Base-by-base conservation (phyloP, 202 grass and related monocot genomes). In the Thinopyrum obtusiflorum region DNA sequence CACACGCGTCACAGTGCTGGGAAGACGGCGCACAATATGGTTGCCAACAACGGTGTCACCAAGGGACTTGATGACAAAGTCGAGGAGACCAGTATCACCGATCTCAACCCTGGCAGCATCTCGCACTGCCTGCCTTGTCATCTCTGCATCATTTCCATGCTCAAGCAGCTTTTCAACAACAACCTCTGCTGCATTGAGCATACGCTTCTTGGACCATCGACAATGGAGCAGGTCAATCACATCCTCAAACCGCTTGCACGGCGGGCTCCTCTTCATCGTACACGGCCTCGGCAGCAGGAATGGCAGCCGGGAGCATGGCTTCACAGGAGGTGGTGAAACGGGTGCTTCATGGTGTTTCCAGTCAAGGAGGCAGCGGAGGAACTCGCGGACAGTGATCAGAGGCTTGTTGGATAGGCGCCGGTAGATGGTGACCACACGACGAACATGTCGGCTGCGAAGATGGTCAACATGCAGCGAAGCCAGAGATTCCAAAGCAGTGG, bases 61-160 rank as follows among this genome's bases (percentile, higher is more conserved):
- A 63, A 98, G 60, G 80, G 93, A 95, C 82, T 98, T 98, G 84
- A 95, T 88, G 72, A 98, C 96, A 9, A 95, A 98, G 72, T 98
- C 96, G 27, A 95, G 90, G 55, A 98, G 92, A 79, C 96, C 96
- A 42, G 93, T 98, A 65, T 98, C 96, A 1, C 96, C 96, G 5
- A 98, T 98, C 33, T 75, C 84, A 32, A 87, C 82, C 87, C 96
- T 89, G 18, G 96, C 82, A 44, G 93, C 93, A 88, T 98, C 96
- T 67, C 96, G 88, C 42, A 98, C 87, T 78, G 83, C 93, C 72
- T 98, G 93, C 15, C 90, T 83, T 73, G 93, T 88, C 90, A 98
- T 92, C 77, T 82, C 82, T 53, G 76, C 82, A 57, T 87, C 87
- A 6, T 84, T 46, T 13, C 88, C 88, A 83, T 90, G 67, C 91